Percentiles rank a stretch among this genome's conserved stretches.
Conservation (phyloP, 768 basidiomycete species). For the Cubamyces lactineus region DNA sequence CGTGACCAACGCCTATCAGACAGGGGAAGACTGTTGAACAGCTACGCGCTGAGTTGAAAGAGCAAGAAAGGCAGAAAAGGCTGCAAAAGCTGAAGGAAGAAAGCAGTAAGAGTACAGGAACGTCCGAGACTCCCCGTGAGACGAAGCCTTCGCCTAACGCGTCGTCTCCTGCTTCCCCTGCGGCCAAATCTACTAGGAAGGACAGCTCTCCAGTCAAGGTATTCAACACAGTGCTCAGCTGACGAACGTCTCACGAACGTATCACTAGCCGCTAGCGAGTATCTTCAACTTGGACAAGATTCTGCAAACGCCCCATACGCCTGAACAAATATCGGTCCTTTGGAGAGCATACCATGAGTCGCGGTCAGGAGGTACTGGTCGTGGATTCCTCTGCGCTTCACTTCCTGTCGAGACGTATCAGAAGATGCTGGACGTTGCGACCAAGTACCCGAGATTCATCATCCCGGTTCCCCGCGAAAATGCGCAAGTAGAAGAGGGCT, state of each 20-base stretch:
- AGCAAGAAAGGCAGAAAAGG: conserved; percentile 29
- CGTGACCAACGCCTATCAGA: conserved; percentile 30
- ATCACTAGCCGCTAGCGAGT: conserved; percentile 69
- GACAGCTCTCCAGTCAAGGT: conserved; percentile 74
- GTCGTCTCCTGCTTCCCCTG: conserved; percentile 14
- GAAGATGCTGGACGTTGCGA: conserved; percentile 65
- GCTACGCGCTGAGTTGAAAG: conserved; percentile 38
- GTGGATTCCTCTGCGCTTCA: conserved; percentile 83
- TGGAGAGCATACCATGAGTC: conserved; percentile 92
- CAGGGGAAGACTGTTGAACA: conserved; percentile 46
- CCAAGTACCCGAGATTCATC: conserved; percentile 77
- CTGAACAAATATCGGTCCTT: conserved; percentile 74
- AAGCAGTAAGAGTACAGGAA: conserved; percentile 14
- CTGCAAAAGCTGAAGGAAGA: conserved; percentile 20
- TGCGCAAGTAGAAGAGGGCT: conserved; percentile 33
- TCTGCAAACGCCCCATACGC: conserved; percentile 65
- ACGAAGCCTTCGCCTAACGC: conserved; percentile 24
- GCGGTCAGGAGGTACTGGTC: conserved; percentile 77
- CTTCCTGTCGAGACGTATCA: conserved; percentile 74
- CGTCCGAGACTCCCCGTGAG: conserved; percentile 1
- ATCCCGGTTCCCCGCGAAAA: conserved; percentile 72
- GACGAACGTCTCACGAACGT: neutral
- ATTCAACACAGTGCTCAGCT: conserved; percentile 19
- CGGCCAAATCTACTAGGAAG: conserved; percentile 41
- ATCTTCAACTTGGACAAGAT: conserved; percentile 80